Evolutionary conservation across 2,329 filamentous ascomycete species (phyloP).

Genomic region (Ceratocystis papillata): DNA sequence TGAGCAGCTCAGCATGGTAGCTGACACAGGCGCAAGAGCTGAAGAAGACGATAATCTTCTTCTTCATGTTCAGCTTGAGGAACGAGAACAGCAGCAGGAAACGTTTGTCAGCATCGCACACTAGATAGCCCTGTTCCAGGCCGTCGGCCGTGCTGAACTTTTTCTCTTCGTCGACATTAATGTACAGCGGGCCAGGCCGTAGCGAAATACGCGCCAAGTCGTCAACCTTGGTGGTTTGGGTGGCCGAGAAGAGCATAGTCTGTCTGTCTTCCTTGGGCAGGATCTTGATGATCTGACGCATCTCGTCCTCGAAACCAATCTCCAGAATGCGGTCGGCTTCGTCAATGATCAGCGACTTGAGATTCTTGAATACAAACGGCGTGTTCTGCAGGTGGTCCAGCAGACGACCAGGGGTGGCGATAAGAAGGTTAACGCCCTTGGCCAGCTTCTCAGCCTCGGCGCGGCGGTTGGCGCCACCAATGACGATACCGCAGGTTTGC

Average conservation of each 20-base stretch:
- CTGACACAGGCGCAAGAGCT: constrained; percentile 87
- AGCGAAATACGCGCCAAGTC: constrained; percentile 91
- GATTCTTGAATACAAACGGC: constrained; percentile 81
- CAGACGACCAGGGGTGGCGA: constrained; percentile 84
- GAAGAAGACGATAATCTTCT: constrained; percentile 97
- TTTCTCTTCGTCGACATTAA: constrained; percentile 88
- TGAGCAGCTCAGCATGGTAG: constrained; percentile 89
- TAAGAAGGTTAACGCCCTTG: constrained; percentile 89
- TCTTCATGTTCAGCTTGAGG: constrained; percentile 74
- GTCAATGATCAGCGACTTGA: constrained; percentile 86
- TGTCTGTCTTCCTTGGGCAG: constrained; percentile 77
- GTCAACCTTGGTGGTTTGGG: constrained; percentile 96
- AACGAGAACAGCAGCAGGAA: constrained; percentile 93
- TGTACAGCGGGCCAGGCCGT: constrained; percentile 80
- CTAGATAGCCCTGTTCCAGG: constrained; percentile 88
- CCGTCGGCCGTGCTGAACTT: constrained; percentile 87
- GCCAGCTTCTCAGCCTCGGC: constrained; percentile 88
- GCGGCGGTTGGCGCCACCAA: constrained; percentile 81
- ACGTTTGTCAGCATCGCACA: constrained; percentile 86
- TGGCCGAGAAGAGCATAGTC: constrained; percentile 97
- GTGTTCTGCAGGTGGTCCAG: constrained; percentile 94
- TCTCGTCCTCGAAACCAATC: constrained; percentile 97
- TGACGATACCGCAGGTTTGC: constrained; percentile 91
- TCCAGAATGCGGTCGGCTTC: constrained; percentile 95
- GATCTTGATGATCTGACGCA: constrained; percentile 93